Evolutionary conservation across 495 filamentous ascomycete species (phyloP).

Genomic region (Penicillium alfredii): DNA sequence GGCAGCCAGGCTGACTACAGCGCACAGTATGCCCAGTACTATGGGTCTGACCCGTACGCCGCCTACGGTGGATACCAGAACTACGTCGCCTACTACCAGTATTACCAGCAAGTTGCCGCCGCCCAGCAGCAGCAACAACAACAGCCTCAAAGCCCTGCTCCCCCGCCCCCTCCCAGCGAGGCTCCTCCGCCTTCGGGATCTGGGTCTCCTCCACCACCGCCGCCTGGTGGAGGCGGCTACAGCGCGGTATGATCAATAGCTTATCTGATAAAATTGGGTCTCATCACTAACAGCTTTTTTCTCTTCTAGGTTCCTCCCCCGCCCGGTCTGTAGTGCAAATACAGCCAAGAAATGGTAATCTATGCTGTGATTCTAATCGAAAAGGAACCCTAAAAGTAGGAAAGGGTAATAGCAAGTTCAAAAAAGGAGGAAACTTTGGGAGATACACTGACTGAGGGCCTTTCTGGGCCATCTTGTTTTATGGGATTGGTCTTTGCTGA

Average conservation of each 20-base stretch:
- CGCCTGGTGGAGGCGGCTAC: constrained; percentile 56
- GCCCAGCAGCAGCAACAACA: constrained; percentile 42
- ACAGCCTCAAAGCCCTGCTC: constrained; percentile 41
- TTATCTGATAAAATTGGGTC: background rate
- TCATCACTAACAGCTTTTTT: background rate
- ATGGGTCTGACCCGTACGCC: constrained; percentile 78
- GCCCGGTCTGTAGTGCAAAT: constrained; percentile 42
- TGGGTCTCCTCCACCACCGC: constrained; percentile 62
- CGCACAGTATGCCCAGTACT: constrained; percentile 82
- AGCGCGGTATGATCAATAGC: constrained; percentile 49
- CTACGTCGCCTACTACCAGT: constrained; percentile 63
- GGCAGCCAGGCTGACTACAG: constrained; percentile 54
- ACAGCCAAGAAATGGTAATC: too few relatives aligned
- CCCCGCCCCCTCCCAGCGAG: constrained; percentile 57
- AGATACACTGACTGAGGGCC: too few relatives aligned
- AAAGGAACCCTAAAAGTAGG: too few relatives aligned
- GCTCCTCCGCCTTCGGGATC: constrained; percentile 56
- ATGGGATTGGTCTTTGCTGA: constrained; percentile 9
- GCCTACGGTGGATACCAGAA: constrained; percentile 83
- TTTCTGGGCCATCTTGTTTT: too few relatives aligned
- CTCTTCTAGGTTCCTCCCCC: constrained; percentile 44
- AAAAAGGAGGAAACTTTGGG: too few relatives aligned
- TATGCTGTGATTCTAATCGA: too few relatives aligned
- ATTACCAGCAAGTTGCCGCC: constrained; percentile 60
- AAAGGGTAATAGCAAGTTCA: too few relatives aligned